Percentiles rank a stretch among this genome's conserved stretches.
Conservation (phyloP, 345 rosid genomes). For the Cardamine resedifolia region DNA sequence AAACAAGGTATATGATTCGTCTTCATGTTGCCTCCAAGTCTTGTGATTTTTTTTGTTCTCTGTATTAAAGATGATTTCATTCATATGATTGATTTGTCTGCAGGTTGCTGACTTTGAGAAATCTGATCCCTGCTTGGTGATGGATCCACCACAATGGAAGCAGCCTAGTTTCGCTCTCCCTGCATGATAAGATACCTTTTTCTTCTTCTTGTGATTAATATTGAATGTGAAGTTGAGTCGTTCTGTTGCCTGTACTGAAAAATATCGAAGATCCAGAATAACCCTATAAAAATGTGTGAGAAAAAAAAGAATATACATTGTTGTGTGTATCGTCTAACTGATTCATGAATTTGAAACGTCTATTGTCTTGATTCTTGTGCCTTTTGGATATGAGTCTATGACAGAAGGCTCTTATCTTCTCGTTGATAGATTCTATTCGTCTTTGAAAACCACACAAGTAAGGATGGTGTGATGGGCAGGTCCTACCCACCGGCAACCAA, state of each 20-base stretch:
- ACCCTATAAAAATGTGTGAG: neutral
- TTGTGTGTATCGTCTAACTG: neutral
- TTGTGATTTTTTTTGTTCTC: neutral
- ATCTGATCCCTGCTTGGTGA: constrained; percentile 74
- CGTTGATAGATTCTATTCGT: neutral
- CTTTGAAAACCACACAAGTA: neutral
- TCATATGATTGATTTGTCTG: constrained; percentile 21
- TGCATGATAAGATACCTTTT: constrained; percentile 40
- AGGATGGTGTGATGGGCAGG: neutral
- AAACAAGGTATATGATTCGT: constrained; percentile 46
- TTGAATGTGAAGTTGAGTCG: constrained; percentile 20
- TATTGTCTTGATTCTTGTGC: neutral
- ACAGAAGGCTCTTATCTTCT: neutral
- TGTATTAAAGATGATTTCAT: neutral
- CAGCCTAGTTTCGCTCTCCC: constrained; percentile 82
- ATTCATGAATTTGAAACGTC: constrained; percentile 4
- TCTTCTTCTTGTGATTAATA: neutral
- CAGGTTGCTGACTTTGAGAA: constrained; percentile 91
- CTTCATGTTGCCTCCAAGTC: neutral
- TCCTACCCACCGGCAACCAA: neutral
- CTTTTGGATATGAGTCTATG: constrained; percentile 9
- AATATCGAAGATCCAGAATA: neutral
- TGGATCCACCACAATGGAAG: constrained; percentile 83
- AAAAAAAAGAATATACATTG: neutral
- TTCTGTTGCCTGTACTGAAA: constrained; percentile 8